Percentiles rank a stretch among this genome's conserved stretches.
Evolutionary conservation across 2,329 filamentous ascomycete species (phyloP).

Genomic region (Trichoderma polysporum): DNA sequence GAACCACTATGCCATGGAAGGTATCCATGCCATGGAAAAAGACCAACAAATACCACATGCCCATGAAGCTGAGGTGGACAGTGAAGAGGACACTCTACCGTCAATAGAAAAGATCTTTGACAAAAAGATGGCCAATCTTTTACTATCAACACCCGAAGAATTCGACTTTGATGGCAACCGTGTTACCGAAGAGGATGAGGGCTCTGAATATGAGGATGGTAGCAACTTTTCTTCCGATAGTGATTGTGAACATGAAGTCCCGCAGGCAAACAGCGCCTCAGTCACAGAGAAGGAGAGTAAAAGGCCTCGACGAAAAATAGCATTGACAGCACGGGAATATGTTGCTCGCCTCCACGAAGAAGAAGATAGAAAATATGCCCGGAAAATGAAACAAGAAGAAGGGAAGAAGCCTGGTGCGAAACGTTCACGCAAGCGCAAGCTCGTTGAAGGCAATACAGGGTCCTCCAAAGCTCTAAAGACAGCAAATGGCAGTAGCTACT

Average conservation of each 20-base stretch:
- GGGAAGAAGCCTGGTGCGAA: background rate
- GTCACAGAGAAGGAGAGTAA: background rate
- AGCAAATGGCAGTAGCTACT: background rate
- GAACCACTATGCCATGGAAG: background rate
- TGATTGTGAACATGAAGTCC: background rate
- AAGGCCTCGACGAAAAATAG: background rate
- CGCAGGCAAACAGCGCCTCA: background rate
- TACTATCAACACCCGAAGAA: accelerated
- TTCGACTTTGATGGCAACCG: background rate
- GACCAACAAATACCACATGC: background rate
- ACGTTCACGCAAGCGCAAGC: background rate
- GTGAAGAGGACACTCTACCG: background rate
- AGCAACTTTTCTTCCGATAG: background rate
- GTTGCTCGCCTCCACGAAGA: background rate
- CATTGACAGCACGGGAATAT: background rate
- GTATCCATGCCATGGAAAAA: background rate
- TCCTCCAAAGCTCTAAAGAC: background rate
- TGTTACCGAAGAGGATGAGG: background rate
- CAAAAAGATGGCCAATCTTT: background rate
- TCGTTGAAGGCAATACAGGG: too few species aligned
- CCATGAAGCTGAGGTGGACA: background rate
- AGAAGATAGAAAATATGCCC: constrained; percentile 1
- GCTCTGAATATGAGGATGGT: background rate
- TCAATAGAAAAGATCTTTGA: background rate
- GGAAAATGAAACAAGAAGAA: background rate